Evolutionary conservation across 164 flowering plant genomes (phyloP), one percentile per base, ranked within the genome.

Genomic region (Warburgia ugandensis): DNA sequence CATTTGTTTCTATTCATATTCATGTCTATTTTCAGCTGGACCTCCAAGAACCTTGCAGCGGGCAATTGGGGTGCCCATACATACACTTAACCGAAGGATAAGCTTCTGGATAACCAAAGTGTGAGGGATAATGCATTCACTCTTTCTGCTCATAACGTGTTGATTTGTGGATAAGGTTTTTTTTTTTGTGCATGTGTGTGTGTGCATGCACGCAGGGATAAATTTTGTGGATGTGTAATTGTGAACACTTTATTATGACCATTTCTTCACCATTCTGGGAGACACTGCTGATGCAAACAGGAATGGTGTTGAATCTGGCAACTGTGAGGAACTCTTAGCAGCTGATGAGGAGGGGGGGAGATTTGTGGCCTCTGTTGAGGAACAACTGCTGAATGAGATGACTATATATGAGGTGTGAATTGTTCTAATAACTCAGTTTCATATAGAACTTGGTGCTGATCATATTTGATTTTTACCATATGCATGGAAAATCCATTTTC

Each of bases 91-190:
- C 52, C 75, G 95, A 57, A 78, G 83, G 68, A 88, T 92, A 65
- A 75, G 66, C 52, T 92, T 85, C 37, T 92, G 99, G 99, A 77
- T 83, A 67, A 86, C 77, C 75, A 92, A 92, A 83, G 99, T 92
- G 59, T 37, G 60, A 53, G 41, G 2, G 17, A 37, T 13, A 37
- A 37, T 1, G 14, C 17, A 20, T 37, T n/a, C n/a, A n/a, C n/a
- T n/a, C n/a, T n/a, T n/a, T n/a, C n/a, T n/a, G n/a, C n/a, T n/a
- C n/a, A n/a, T 5, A 31, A 31, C 11, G 11, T 31, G 35, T 5
- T 31, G 35, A 5, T 5, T 31, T 31, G 11, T 31, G 5, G 11
- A 5, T 31, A 5, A 5, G 5, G 5, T 31, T 11, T 5, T n/a
- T n/a, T n/a, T n/a, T n/a, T n/a, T n/a, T n/a, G n/a, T n/a, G n/a